Evolutionary conservation across 768 basidiomycete genomes (phyloP).

Genomic region (Trichaptum fuscoviolaceum): DNA sequence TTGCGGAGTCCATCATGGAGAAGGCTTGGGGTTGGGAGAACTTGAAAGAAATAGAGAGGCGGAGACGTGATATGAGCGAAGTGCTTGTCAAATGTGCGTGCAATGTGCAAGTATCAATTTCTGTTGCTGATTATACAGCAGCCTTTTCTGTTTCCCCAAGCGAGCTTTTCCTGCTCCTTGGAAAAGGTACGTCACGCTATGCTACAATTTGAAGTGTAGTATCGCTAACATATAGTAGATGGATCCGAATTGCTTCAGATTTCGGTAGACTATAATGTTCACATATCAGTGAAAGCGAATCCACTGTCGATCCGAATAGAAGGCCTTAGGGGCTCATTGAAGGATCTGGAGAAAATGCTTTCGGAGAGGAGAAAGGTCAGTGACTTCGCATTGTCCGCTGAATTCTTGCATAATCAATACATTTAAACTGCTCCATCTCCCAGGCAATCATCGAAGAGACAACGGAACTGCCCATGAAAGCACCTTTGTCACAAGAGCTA

Average conservation of each 20-base stretch:
- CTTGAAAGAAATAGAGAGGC: constrained; percentile 44
- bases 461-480: constrained; percentile 39
- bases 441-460: constrained; percentile 28
- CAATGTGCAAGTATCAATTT: neutral
- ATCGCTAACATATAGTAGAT: constrained; percentile 36
- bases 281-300: constrained; percentile 49
- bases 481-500: constrained; percentile 39
- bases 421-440: neutral
- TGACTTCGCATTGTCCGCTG: constrained; percentile 14
- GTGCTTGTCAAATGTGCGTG: constrained; percentile 40
- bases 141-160: constrained; percentile 52
- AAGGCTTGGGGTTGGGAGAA: constrained; percentile 67
- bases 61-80: constrained; percentile 46
- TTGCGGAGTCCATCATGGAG: constrained; percentile 53
- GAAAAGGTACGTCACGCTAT: constrained; percentile 45
- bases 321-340: constrained; percentile 50
- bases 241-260: constrained; percentile 56
- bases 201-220: neutral
- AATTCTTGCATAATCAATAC: constrained; percentile 12
- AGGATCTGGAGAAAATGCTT: constrained; percentile 43
- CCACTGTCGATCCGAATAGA: constrained; percentile 57
- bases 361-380: constrained; percentile 44
- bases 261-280: constrained; percentile 55
- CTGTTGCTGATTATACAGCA: constrained; percentile 21
- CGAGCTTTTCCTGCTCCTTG: constrained; percentile 66